Base-by-base conservation (phyloP, 805 yeast genomes). In the Yamadazyma laniorum region DNA sequence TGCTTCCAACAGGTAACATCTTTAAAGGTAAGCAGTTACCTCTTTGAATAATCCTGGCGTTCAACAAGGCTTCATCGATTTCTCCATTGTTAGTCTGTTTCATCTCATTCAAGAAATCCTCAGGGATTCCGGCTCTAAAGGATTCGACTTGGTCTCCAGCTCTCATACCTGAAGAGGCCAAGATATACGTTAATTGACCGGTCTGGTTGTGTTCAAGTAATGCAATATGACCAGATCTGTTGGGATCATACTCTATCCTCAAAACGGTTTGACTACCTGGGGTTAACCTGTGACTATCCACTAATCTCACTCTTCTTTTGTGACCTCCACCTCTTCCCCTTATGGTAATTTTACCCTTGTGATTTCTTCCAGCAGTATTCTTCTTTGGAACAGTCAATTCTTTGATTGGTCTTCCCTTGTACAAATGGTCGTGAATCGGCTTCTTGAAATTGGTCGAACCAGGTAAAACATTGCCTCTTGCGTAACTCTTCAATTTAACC, bases 321-420 rank as follows among this genome's bases (percentile, higher is more conserved):
- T 85, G 93, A 25, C 98, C 98, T 53, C 99, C 99, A 59, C 98
- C 99, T 61, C 95, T 80, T 61, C 93, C 96, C 58, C 99, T 79
- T 32, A 87, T 84, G 4, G 96, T 88, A 53, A 93, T 87, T 50
- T 77, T 75, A 49, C 99, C 99, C 3, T 84, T 70, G 62, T 84
- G 72, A 61, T 91, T 90, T 68, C 99, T 82, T 48, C 99, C 99
- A 37, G 95, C 84, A 33, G 80, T 79, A 39, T 78, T 75, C 41
- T 79, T 76, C 54, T 77, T 78, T 13, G 89, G 77, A 23, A 74
- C 74, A 0, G 99, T 91, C 55, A 93, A 72, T 31, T 80, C 79
- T 56, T 73, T 72, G 41, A 84, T 65, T 1, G 98, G 96, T 38
- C 82, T 72, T 7, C 96, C 96, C 56, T 82, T 85, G 75, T 85